Conservation (phyloP, 2,329 filamentous ascomycete genomes). For the Microsporum ferrugineum region DNA sequence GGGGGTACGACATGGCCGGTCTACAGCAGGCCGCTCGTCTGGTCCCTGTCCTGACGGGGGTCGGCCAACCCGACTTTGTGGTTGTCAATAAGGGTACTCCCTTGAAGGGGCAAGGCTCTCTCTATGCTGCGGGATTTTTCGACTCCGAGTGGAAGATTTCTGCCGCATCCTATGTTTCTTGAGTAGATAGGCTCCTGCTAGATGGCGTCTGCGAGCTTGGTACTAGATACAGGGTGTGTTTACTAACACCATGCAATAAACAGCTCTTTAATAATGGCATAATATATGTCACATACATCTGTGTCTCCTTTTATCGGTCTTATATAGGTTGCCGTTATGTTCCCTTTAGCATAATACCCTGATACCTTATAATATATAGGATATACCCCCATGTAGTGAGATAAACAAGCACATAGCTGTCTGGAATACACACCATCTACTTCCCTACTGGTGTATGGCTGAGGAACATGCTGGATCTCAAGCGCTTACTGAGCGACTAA, state of each 20-base stretch:
- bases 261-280: background rate
- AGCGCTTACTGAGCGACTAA: background rate
- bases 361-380: background rate
- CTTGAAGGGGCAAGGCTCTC: conserved; percentile 43
- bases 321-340: background rate
- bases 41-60: conserved; percentile 45
- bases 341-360: background rate
- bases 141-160: conserved; percentile 44
- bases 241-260: background rate
- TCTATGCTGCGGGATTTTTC: conserved; percentile 45
- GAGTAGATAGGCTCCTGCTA: background rate
- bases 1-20: conserved; percentile 41
- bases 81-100: conserved; percentile 36
- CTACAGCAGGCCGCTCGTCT: conserved; percentile 42
- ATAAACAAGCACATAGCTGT: background rate
- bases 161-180: conserved; percentile 34
- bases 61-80: conserved; percentile 48
- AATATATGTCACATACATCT: background rate
- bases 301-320: background rate
- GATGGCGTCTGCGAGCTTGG: background rate
- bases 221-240: background rate
- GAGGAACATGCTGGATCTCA: background rate
- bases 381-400: background rate
- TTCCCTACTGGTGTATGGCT: background rate
- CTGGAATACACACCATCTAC: background rate